Percentiles rank a stretch among this genome's conserved stretches.
Evolutionary conservation across 345 rosid genomes (phyloP).

Genomic region (Camelina neglecta): DNA sequence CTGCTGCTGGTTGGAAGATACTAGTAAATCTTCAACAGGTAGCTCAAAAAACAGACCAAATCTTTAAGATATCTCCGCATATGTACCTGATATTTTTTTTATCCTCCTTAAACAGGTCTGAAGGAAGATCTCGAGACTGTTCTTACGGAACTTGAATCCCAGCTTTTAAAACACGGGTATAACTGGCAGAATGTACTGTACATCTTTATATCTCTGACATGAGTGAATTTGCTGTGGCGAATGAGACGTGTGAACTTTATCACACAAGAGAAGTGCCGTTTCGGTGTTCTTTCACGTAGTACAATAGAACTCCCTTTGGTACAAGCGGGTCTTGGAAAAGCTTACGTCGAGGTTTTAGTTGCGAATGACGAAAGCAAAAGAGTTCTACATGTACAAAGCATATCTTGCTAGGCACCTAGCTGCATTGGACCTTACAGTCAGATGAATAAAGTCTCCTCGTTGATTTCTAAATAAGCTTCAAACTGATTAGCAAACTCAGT

Average conservation of each 20-base stretch:
- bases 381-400: slow-evolving; percentile 95
- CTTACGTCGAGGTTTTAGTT: slow-evolving; percentile 80
- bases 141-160: slow-evolving; percentile 64
- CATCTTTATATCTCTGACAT: slow-evolving; percentile 84
- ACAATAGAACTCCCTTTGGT: slow-evolving; percentile 84
- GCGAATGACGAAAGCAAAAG: slow-evolving; percentile 72
- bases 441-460: slow-evolving; percentile 45
- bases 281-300: slow-evolving; percentile 98
- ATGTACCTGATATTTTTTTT: not conserved
- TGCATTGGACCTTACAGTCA: slow-evolving; percentile 99
- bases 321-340: slow-evolving; percentile 76
- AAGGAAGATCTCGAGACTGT: slow-evolving; percentile 69
- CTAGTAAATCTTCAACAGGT: slow-evolving; percentile 63
- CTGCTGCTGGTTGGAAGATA: slow-evolving; percentile 80
- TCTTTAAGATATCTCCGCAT: not conserved
- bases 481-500: slow-evolving; percentile 23
- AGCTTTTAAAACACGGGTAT: slow-evolving; percentile 57
- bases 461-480: not conserved
- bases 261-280: slow-evolving; percentile 85
- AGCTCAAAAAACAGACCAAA: slow-evolving; percentile 15
- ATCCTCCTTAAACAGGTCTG: slow-evolving; percentile 52
- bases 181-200: slow-evolving; percentile 82
- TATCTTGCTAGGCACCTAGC: slow-evolving; percentile 98
- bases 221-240: slow-evolving; percentile 75
- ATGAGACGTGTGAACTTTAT: slow-evolving; percentile 86